phyloP scores from a whole-genome alignment of 495 filamentous ascomycete genomes.

The Terfezia boudieri region DNA sequence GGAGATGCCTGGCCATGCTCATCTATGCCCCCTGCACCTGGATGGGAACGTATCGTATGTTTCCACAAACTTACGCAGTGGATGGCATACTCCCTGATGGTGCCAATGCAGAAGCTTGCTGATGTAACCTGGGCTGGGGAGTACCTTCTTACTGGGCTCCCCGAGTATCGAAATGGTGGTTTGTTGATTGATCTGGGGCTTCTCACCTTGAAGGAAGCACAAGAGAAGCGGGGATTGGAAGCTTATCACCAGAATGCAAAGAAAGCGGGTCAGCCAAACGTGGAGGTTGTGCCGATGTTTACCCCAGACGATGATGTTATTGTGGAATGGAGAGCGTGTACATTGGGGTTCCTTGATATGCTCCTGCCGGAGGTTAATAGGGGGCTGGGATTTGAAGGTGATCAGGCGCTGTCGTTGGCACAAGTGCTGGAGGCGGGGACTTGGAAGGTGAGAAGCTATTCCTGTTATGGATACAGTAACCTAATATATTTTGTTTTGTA shows the following conservation, averaged over 20 bases:
- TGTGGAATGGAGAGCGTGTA: conserved; percentile 69
- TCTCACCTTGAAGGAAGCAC: conserved; percentile 44
- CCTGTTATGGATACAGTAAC: background rate
- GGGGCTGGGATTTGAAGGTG: conserved; percentile 25
- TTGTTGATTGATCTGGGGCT: conserved; percentile 66
- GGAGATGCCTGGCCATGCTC: conserved; percentile 91
- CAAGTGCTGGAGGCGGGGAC: conserved; percentile 78
- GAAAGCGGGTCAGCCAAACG: conserved; percentile 47
- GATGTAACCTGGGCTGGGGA: conserved; percentile 54
- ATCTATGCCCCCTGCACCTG: conserved; percentile 48
- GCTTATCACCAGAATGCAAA: conserved; percentile 52
- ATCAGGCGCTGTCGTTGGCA: conserved; percentile 40
- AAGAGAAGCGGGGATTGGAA: conserved; percentile 41
- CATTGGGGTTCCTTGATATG: conserved; percentile 63
- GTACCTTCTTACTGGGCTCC: conserved; percentile 59
- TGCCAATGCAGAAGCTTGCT: conserved; percentile 60
- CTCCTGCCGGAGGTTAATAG: conserved; percentile 51
- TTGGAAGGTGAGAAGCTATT: conserved; percentile 52
- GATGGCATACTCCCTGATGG: conserved; percentile 75
- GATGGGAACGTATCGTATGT: conserved; percentile 84
- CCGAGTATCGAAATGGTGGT: conserved; percentile 76
- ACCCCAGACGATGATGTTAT: conserved; percentile 61
- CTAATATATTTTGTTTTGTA: conserved; percentile 23
- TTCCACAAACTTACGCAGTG: conserved; percentile 87
- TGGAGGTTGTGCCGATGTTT: conserved; percentile 55